These are phyloP conservation scores for Anacardium occidentale DNA, from an alignment of 345 rosid genomes.

Conservation along the genomic window DNA sequence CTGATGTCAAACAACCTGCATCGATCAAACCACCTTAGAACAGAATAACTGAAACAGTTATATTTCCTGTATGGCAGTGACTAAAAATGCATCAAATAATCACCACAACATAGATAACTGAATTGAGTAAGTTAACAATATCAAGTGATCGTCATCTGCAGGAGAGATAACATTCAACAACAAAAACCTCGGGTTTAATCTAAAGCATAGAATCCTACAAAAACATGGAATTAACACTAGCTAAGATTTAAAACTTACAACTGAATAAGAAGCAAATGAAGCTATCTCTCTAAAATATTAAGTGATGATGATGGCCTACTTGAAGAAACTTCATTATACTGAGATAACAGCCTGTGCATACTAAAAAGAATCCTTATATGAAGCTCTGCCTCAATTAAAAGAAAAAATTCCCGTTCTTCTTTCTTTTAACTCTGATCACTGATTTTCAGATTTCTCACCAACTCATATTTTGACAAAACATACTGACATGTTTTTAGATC, in stretches of 20 bases:
- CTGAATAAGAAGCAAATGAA: conserved; percentile 24
- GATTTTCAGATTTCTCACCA: conserved; percentile 23
- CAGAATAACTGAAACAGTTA: neutral
- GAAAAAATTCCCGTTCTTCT: conserved; percentile 6
- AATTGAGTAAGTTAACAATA: neutral
- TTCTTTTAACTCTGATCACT: conserved; percentile 18
- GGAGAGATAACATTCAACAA: neutral
- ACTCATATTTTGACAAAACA: conserved; percentile 2
- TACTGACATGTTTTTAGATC: conserved; percentile 17
- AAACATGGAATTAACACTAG: conserved; percentile 11
- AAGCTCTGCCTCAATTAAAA: conserved; percentile 25
- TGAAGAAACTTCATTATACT: conserved; percentile 8
- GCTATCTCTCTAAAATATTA: conserved; percentile 22
- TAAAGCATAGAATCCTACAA: conserved; percentile 3
- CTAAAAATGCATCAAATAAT: neutral
- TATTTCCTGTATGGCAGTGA: neutral
- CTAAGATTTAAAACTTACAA: conserved; percentile 26
- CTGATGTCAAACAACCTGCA: neutral
- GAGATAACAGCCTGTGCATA: conserved; percentile 17
- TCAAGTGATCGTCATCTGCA: neutral
- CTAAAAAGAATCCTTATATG: conserved; percentile 29
- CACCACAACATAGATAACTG: neutral
- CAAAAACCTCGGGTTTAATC: neutral
- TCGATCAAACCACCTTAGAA: neutral
- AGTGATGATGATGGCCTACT: conserved; percentile 18